Evolutionary conservation across 1,284 basidiomycete genomes (phyloP), one percentile per base, ranked within the genome.

Genomic region (Boletellus deceptivus): DNA sequence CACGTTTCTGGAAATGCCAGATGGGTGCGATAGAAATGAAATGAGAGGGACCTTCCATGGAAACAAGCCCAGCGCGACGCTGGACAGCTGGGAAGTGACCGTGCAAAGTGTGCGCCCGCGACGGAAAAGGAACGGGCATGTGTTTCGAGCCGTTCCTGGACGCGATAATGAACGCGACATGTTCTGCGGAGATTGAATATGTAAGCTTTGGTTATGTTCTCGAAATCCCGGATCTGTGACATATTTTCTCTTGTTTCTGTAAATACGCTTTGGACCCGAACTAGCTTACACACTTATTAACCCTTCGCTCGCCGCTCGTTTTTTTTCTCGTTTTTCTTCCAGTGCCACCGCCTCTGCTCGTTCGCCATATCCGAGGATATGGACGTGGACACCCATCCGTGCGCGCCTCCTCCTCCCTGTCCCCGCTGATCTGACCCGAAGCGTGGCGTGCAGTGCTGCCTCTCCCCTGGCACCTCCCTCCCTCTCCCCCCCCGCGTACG

Each of bases 181-280:
- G 60, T 59, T 51, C 10, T 59, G 63, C 67, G 67, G 67, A 66
- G 68, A 61, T 69, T 68, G 62, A 70, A 69, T 52, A 36, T 55
- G 53, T 65, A 57, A 40, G 52, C 68, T 64, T 68, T 70, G 52
- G 67, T 69, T 67, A 69, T 67, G 67, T 70, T 66, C 64, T 66
- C 65, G 67, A 66, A 70, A 62, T 70, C 64, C 67, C 65, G 60
- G 59, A 70, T 70, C 68, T 69, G 65, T 70, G 67, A 67, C 69
- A 67, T 67, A 67, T 70, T 70, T 70, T 65, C 64, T 63, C 65
- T 70, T 63, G 65, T 65, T 68, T 69, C 68, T 70, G 67, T 70
- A 67, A 67, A 68, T 70, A 68, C 64, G 64, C 55, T 67, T 67
- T 66, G 64, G 65, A 59, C 60, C 64, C 67, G 64, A 66, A 68